These are phyloP conservation scores for Fusarium drepaniforme DNA, from an alignment of 2,329 filamentous ascomycete genomes.

Conservation along the genomic window DNA sequence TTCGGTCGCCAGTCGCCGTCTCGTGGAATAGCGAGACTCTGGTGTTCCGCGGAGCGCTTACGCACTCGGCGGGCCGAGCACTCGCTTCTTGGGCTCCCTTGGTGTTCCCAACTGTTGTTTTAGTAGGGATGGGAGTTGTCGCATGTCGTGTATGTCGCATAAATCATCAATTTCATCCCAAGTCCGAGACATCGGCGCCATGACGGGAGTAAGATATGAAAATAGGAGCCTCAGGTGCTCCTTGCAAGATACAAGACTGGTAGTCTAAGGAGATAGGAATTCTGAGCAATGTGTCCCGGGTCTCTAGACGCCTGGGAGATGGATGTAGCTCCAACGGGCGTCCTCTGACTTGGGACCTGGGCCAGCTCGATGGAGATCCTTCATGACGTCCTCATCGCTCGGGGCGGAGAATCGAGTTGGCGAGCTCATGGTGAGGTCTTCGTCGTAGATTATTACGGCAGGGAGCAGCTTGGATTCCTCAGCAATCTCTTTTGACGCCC, in stretches of 20 bases:
- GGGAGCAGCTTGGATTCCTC: slow-evolving; percentile 36
- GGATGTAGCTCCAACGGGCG: slow-evolving; percentile 51
- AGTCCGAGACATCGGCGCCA: slow-evolving; percentile 29
- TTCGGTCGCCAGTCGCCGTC: slow-evolving; percentile 2
- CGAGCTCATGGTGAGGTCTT: slow-evolving; percentile 48
- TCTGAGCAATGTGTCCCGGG: not conserved
- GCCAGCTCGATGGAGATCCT: slow-evolving; percentile 28
- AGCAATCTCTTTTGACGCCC: not conserved
- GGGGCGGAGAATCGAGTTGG: slow-evolving; percentile 47
- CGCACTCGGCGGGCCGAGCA: not conserved
- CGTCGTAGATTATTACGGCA: slow-evolving; percentile 53
- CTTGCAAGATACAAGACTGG: slow-evolving; percentile 23
- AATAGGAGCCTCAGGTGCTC: slow-evolving; percentile 19
- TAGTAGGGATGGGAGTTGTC: not conserved
- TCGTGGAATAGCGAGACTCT: slow-evolving; percentile 5
- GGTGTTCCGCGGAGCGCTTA: not conserved
- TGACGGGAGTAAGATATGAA: slow-evolving; percentile 12
- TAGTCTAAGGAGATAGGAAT: slow-evolving; percentile 3
- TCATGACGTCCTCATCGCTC: slow-evolving; percentile 29
- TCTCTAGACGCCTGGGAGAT: slow-evolving; percentile 52
- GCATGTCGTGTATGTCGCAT: slow-evolving; percentile 15
- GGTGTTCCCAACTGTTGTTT: not conserved
- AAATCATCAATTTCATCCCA: slow-evolving; percentile 23
- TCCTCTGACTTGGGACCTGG: slow-evolving; percentile 39
- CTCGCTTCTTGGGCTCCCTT: not conserved